phyloP scores from a whole-genome alignment of 768 basidiomycete genomes.

The Sistotremastrum suecicum region DNA sequence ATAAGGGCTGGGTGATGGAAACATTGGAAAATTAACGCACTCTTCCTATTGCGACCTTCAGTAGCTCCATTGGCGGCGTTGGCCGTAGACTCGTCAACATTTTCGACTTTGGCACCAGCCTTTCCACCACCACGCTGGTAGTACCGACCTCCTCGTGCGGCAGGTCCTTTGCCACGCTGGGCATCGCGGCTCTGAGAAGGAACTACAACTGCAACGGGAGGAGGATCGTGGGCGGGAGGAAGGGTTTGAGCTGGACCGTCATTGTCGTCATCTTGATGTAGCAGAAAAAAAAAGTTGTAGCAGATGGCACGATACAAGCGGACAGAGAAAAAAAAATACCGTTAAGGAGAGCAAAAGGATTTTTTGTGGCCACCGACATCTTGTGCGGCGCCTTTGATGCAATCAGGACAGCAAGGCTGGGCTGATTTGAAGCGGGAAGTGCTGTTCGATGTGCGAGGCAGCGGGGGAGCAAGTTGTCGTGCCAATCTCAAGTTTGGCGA shows the following conservation, averaged over 20 bases:
- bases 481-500: background rate
- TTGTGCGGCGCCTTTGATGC: conserved; percentile 44
- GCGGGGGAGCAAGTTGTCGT: conserved; percentile 5
- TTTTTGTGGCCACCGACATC: conserved; percentile 87
- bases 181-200: conserved; percentile 22
- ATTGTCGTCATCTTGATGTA: conserved; percentile 1
- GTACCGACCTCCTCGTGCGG: conserved; percentile 55
- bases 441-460: conserved; percentile 6
- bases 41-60: conserved; percentile 19
- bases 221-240: background rate
- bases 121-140: conserved; percentile 43
- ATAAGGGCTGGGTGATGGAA: background rate
- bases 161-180: conserved; percentile 40
- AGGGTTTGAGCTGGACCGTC: background rate
- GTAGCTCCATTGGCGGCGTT: conserved; percentile 22
- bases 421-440: conserved; percentile 2
- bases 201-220: conserved; percentile 7
- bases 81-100: conserved; percentile 24
- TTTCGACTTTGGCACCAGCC: conserved; percentile 21
- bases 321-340: conserved; percentile 24
- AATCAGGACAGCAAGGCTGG: conserved; percentile 11
- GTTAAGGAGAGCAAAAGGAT: conserved; percentile 73
- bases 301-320: background rate
- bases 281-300: background rate
- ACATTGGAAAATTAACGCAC: conserved; percentile 12